Conservation (phyloP, 345 rosid species). For the Melastoma malabathricum region DNA sequence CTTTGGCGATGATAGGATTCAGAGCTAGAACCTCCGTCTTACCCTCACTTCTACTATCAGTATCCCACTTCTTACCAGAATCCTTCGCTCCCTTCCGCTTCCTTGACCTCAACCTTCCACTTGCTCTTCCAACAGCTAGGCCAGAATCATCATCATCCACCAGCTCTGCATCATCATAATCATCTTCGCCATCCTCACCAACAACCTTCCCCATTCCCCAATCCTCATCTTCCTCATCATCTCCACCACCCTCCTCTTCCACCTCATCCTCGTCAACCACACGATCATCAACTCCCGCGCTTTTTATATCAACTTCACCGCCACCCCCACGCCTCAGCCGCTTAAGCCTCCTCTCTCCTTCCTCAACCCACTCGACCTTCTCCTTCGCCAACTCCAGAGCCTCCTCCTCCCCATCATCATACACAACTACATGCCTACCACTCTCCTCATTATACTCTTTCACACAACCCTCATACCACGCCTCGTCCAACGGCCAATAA, state of each 20-base stretch:
- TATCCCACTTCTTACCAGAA: conserved; percentile 26
- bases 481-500: conserved; percentile 89
- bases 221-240: conserved; percentile 51
- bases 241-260: conserved; percentile 9
- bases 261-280: conserved; percentile 20
- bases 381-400: conserved; percentile 71
- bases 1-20: conserved; percentile 16
- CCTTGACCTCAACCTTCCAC: conserved; percentile 19
- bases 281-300: too few relatives aligned
- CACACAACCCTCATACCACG: conserved; percentile 74
- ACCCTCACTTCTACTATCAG: conserved; percentile 8
- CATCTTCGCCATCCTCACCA: conserved; percentile 31
- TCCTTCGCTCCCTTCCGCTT: conserved; percentile 25
- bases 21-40: too few relatives aligned
- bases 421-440: conserved; percentile 59
- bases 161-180: conserved; percentile 36
- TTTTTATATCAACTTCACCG: conserved; percentile 26
- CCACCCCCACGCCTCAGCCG: conserved; percentile 51
- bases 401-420: conserved; percentile 85
- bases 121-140: conserved; percentile 12
- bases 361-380: conserved; percentile 71
- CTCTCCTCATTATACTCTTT: conserved; percentile 29
- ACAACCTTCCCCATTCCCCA: conserved; percentile 47
- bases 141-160: conserved; percentile 35
- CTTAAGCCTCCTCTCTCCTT: conserved; percentile 27